Evolutionary conservation across 1,284 basidiomycete species (phyloP).

Genomic region (Austroboletus rostrupii): DNA sequence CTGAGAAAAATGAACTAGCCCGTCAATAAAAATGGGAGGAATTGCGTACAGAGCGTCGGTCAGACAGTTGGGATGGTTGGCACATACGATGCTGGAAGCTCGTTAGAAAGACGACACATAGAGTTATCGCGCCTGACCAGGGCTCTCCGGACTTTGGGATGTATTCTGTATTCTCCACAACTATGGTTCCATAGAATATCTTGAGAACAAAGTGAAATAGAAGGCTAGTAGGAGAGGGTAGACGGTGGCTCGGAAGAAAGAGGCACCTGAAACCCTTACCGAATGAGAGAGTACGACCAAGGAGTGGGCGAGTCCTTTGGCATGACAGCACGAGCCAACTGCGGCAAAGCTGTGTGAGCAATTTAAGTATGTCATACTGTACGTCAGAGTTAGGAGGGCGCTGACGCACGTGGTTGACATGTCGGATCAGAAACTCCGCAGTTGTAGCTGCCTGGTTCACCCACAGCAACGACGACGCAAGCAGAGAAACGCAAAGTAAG

Average conservation of each 20-base stretch:
- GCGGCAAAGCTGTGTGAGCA: not conserved
- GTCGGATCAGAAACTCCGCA: too few relatives aligned
- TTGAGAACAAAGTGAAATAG: slow-evolving; percentile 78
- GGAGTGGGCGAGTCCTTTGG: slow-evolving; percentile 35
- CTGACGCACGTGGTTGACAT: too few relatives aligned
- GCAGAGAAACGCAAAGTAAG: too few relatives aligned
- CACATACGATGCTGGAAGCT: slow-evolving; percentile 55
- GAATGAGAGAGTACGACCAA: slow-evolving; percentile 66
- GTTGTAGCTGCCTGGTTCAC: too few relatives aligned
- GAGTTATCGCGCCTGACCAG: slow-evolving; percentile 45
- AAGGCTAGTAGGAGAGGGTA: slow-evolving; percentile 38
- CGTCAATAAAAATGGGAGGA: not conserved
- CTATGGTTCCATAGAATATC: slow-evolving; percentile 84
- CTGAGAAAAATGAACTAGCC: slow-evolving; percentile 33
- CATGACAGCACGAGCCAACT: not conserved
- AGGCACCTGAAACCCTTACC: too few relatives aligned
- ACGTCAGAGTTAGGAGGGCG: too few relatives aligned
- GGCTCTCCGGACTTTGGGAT: slow-evolving; percentile 70
- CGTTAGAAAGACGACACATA: slow-evolving; percentile 26
- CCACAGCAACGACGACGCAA: too few relatives aligned
- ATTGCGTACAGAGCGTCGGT: slow-evolving; percentile 75
- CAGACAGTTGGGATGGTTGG: slow-evolving; percentile 81
- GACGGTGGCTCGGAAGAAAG: too few relatives aligned
- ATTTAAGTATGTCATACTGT: too few relatives aligned
- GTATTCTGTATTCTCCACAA: slow-evolving; percentile 73